A percentile compares a stretch with the other conserved stretches of the same genome.
Evolutionary conservation across 2,329 filamentous ascomycete species (phyloP).

Genomic region (Aspergillus uvarum): DNA sequence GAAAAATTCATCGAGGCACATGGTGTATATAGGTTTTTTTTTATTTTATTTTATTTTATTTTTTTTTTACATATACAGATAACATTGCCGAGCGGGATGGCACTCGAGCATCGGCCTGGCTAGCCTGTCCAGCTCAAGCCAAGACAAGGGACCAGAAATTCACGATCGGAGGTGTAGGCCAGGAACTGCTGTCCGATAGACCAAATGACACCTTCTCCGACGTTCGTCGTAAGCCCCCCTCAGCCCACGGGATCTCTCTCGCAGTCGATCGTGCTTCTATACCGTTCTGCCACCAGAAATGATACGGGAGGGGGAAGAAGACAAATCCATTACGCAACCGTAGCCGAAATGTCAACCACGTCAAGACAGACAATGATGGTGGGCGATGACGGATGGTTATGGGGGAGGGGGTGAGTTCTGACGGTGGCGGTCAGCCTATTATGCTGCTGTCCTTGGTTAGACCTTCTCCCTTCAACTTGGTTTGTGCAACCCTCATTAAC

Average conservation of each 20-base stretch:
- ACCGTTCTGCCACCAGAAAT: neutral
- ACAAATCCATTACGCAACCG: slow-evolving; percentile 1
- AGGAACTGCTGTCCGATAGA: slow-evolving; percentile 13
- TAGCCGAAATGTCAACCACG: neutral
- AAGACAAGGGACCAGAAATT: neutral
- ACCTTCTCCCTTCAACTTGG: neutral
- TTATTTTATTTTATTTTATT: too few species aligned
- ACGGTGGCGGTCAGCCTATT: slow-evolving; percentile 5
- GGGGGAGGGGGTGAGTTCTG: neutral
- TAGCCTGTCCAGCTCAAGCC: neutral
- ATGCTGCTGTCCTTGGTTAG: neutral
- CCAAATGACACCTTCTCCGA: neutral
- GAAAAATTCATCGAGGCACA: neutral
- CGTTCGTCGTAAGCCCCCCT: neutral
- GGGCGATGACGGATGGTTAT: neutral
- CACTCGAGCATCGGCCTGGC: neutral
- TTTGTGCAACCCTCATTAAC: slow-evolving; percentile 4
- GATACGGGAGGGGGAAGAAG: neutral
- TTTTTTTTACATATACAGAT: too few species aligned
- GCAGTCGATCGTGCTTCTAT: too few species aligned
- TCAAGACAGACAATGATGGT: neutral
- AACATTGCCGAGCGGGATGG: neutral
- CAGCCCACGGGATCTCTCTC: neutral
- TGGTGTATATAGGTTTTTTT: neutral
- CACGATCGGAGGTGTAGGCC: neutral